Evolutionary conservation across 2,329 filamentous ascomycete genomes (phyloP), one percentile per base, ranked within the genome.

Genomic region (Botrytis elliptica): DNA sequence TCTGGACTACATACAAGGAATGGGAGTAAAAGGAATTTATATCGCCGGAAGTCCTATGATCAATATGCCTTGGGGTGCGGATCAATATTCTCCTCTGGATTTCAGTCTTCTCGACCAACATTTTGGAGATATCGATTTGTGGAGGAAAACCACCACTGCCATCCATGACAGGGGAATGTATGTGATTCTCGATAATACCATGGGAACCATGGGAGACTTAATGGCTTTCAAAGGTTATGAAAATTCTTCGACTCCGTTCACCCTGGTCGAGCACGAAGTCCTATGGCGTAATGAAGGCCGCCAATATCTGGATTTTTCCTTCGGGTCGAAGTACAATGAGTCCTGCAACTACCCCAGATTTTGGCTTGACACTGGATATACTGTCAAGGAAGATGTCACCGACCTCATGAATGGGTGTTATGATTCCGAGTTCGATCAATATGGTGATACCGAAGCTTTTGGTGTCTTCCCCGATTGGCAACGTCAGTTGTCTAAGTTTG

Each of bases 121-220:
- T 78, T 88, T 88, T 75, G 90, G 89, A 29, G 86, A 85, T 68
- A 87, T 92, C 71, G 81, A 86, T 29, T 82, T 84, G 72, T 91
- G 89, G 88, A 86, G 88, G 77, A 80, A 83, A 64, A 85, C 86
- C 3, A 87, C 91, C 70, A 82, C 85, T 14, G 88, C 88, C 66
- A 89, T 91, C n/a, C 90, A 92, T 77, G 81, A 81, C 4, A 84
- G 87, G 44, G 87, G 85, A 71, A 91, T 92, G 89, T 91, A 90
- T 82, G 88, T 91, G 59, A 82, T 92, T 46, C 81, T 91, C 74
- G 90, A 91, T 79, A 91, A 91, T 78, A 91, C 90, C 2, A 59
- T 70, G 60, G 68, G 88, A 64, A 92, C 89, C 4, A 85, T 91
- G 86, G 87, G 88, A 69, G 88, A 91, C 77, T 83, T 91, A 70